A percentile compares a stretch with the other conserved stretches of the same genome.
Conservation (phyloP, 2,329 filamentous ascomycete species). For the Fusarium zealandicum region DNA sequence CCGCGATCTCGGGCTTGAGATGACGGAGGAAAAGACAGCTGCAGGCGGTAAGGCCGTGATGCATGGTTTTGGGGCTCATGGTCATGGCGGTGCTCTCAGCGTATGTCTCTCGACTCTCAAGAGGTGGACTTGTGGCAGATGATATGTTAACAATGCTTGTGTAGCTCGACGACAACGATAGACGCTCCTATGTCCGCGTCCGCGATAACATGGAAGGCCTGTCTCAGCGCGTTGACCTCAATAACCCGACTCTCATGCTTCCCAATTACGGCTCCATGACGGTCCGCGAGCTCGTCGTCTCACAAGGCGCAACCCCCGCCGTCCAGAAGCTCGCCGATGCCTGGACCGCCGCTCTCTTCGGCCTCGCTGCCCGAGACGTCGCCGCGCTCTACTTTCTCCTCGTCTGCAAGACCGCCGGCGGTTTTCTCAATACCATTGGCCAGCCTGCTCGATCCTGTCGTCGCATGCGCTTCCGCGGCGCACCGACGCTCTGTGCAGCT, state of each 20-base stretch:
- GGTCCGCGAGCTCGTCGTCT: constrained; percentile 29
- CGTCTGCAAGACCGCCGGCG: constrained; percentile 36
- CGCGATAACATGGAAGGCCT: constrained; percentile 30
- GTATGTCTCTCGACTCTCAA: not conserved
- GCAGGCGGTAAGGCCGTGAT: constrained; percentile 9
- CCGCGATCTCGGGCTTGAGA: constrained; percentile 14
- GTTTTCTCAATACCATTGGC: constrained; percentile 23
- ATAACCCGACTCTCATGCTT: constrained; percentile 20
- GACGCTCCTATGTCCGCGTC: constrained; percentile 25
- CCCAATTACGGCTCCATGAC: constrained; percentile 31
- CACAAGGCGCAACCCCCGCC: constrained; percentile 26
- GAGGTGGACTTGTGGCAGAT: not conserved
- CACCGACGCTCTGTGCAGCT: constrained; percentile 12
- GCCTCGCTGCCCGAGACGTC: constrained; percentile 27
- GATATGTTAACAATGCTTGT: not conserved
- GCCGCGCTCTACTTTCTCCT: constrained; percentile 33
- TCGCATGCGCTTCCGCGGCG: constrained; percentile 10
- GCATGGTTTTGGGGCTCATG: constrained; percentile 13
- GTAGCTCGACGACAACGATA: constrained; percentile 23
- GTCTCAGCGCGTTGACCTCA: constrained; percentile 29
- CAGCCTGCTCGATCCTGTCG: constrained; percentile 3
- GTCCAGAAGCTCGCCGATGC: constrained; percentile 24
- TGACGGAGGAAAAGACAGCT: constrained; percentile 11
- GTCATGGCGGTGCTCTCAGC: constrained; percentile 5
- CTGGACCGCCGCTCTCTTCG: constrained; percentile 40